Conservation (phyloP, 2,329 filamentous ascomycete genomes). For the Aotearoamyces nothofagi region DNA sequence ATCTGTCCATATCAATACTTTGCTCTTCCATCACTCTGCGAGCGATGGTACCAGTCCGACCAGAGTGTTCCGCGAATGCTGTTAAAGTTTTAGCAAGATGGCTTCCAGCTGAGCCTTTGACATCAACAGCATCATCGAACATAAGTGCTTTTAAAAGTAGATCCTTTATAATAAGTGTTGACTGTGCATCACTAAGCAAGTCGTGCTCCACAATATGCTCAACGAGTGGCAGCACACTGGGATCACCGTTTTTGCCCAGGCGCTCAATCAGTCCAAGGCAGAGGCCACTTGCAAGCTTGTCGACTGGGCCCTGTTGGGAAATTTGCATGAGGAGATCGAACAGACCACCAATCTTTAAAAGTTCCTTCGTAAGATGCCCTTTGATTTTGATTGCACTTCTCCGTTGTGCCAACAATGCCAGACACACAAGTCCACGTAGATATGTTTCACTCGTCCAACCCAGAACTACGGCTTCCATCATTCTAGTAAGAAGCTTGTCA, state of each 20-base stretch:
- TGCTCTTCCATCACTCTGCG: constrained; percentile 50
- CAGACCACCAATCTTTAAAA: constrained; percentile 49
- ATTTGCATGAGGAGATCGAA: constrained; percentile 44
- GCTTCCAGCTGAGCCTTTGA: constrained; percentile 40
- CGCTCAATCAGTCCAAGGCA: constrained; percentile 49
- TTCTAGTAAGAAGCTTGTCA: constrained; percentile 63
- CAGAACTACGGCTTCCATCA: constrained; percentile 77
- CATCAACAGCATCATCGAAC: constrained; percentile 37
- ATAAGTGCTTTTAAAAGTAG: constrained; percentile 45
- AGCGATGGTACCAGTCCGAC: constrained; percentile 45
- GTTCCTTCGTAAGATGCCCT: constrained; percentile 49
- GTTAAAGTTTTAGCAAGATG: constrained; percentile 54
- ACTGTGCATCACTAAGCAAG: constrained; percentile 47
- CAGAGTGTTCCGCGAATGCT: constrained; percentile 42
- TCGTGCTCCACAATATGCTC: constrained; percentile 43
- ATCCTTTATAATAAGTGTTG: constrained; percentile 48
- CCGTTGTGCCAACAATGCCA: constrained; percentile 71
- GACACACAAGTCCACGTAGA: constrained; percentile 59
- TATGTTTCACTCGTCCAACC: constrained; percentile 65
- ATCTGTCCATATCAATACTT: constrained; percentile 55
- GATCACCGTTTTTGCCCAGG: constrained; percentile 42
- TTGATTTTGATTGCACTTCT: constrained; percentile 56
- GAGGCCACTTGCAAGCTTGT: constrained; percentile 59
- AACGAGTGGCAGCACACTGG: constrained; percentile 40
- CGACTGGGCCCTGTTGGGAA: constrained; percentile 48